phyloP scores from a whole-genome alignment of 768 basidiomycete species.

The Tricholoma flavovirens region DNA sequence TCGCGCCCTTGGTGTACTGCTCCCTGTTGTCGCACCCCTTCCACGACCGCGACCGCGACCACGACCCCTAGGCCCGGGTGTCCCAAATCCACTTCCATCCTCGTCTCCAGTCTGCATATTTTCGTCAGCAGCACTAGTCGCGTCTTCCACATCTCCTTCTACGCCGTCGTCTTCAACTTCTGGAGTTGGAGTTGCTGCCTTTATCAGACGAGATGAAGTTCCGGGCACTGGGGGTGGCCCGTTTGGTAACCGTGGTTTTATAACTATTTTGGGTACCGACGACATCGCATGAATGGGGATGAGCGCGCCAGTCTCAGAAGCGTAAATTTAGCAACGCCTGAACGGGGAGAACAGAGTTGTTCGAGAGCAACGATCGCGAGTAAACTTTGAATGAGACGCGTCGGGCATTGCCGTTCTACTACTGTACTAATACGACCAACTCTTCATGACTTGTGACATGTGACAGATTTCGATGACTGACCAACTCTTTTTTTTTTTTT shows the following conservation, averaged over 20 bases:
- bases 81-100: slow-evolving; percentile 19
- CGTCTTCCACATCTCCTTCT: slow-evolving; percentile 30
- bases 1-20: slow-evolving; percentile 28
- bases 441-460: too few species aligned
- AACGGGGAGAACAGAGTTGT: too few species aligned
- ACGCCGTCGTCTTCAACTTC: slow-evolving; percentile 23
- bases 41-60: slow-evolving; percentile 38
- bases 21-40: slow-evolving; percentile 12
- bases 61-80: slow-evolving; percentile 34
- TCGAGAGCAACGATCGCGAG: too few species aligned
- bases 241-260: slow-evolving; percentile 35
- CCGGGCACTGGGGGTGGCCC: slow-evolving; percentile 18
- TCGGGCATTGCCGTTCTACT: too few species aligned
- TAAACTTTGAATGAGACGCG: too few species aligned
- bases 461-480: too few species aligned
- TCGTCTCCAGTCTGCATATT: slow-evolving; percentile 28
- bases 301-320: background rate
- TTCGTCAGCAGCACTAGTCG: slow-evolving; percentile 26
- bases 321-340: background rate
- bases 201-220: slow-evolving; percentile 19
- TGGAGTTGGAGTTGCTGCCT: slow-evolving; percentile 13
- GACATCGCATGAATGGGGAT: slow-evolving; percentile 2
- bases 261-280: slow-evolving; percentile 42
- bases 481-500: too few species aligned
- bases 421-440: too few species aligned